Base-by-base conservation (phyloP, 805 yeast genomes). In the Ogataea paraovalis region DNA sequence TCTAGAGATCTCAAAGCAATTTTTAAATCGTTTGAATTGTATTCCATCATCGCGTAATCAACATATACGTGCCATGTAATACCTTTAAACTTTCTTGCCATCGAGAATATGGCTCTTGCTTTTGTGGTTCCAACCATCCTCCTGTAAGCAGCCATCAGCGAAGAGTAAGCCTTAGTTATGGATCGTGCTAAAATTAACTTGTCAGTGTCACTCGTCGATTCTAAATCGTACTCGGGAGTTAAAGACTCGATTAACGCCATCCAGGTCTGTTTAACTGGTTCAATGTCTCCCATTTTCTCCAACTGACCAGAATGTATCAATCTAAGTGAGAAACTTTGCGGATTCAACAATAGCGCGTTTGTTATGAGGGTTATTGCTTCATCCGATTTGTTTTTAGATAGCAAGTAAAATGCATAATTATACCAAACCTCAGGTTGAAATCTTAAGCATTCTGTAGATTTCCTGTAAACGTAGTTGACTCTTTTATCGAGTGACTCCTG, bases 31-130 rank as follows among this genome's bases (percentile, higher is more conserved):
- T 79, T 83, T 49, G 83, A 74, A 55, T 79, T 80, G 54, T 78
- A 82, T 61, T 92, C 99, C 71, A 90, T 73, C 61, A 80, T 71
- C 0, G 97, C 96, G 58, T 86, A 85, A 49, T 87, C 92, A 19
- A 83, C 82, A 65, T 78, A 92, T 19, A 92, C 76, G 56, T 88
- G 88, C 70, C 82, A 81, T 0, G 95, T 84, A 38, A 85, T 67
- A 10, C 71, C 68, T n/a, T 71, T 61, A 54, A 79, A 76, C 59
- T 82, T 80, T 56, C 96, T 79, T 8, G 86, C 85, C 54, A 74
- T 77, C 46, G 85, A 76, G 62, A 90, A 89, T 2, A 87, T 72
- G 21, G 71, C 62, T 51, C 98, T 76, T 2, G 96, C 90, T 33
- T 83, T 89, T 44, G 66, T 65, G 14, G 61, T 58, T 23, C 65